Percentiles rank a stretch among this genome's conserved stretches.
Evolutionary conservation across 2,329 filamentous ascomycete genomes (phyloP).

Genomic region (Arthrobotrys entomopaga): DNA sequence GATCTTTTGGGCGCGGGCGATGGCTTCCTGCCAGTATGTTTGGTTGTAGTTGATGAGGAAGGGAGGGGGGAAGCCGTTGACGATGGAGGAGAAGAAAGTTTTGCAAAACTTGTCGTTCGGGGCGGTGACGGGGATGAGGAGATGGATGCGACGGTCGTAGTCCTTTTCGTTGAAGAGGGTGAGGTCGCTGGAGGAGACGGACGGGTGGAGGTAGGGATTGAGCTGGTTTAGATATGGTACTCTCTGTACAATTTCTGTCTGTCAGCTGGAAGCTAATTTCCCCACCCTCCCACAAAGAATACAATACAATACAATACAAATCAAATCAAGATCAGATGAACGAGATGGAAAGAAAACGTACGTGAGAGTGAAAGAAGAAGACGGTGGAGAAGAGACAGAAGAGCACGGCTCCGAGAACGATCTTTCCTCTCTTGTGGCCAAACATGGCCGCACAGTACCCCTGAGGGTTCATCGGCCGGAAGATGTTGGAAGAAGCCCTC

Average conservation of each 20-base stretch:
- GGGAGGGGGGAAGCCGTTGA: slow-evolving; percentile 50
- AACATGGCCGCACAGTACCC: slow-evolving; percentile 52
- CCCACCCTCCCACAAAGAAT: too few relatives aligned
- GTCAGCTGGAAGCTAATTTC: too few relatives aligned
- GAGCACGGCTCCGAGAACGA: slow-evolving; percentile 37
- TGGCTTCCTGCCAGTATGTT: slow-evolving; percentile 36
- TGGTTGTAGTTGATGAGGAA: slow-evolving; percentile 54
- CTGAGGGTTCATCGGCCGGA: slow-evolving; percentile 48
- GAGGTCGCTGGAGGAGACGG: slow-evolving; percentile 47
- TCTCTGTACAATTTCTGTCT: not conserved
- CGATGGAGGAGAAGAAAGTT: slow-evolving; percentile 49
- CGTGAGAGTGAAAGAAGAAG: slow-evolving; percentile 35
- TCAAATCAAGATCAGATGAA: not conserved
- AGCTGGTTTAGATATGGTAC: slow-evolving; percentile 32
- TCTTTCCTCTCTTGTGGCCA: slow-evolving; percentile 51
- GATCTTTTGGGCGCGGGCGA: slow-evolving; percentile 50
- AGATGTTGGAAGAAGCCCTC: slow-evolving; percentile 17
- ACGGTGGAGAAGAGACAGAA: slow-evolving; percentile 30
- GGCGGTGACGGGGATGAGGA: slow-evolving; percentile 46
- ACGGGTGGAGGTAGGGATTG: slow-evolving; percentile 37
- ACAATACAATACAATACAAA: too few relatives aligned
- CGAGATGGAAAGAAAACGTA: not conserved
- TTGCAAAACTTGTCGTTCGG: slow-evolving; percentile 53
- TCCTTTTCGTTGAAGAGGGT: slow-evolving; percentile 51
- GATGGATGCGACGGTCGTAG: slow-evolving; percentile 47